Conservation (phyloP, 1,139 yeast genomes). For the Hansenula lynferdii region DNA sequence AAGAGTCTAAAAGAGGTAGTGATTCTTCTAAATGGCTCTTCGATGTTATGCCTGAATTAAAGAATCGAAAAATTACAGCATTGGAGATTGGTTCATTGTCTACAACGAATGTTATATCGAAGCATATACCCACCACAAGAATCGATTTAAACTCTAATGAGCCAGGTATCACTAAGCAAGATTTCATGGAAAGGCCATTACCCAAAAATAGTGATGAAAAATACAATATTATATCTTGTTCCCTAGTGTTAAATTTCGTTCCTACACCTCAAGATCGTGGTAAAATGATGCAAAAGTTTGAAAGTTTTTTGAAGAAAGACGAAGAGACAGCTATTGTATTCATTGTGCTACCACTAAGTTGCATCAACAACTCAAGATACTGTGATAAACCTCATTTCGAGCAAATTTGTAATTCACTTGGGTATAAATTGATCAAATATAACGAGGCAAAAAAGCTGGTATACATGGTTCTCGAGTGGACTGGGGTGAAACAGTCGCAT, state of each 20-base stretch:
- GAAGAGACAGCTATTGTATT: slow-evolving; percentile 39
- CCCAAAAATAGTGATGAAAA: slow-evolving; percentile 41
- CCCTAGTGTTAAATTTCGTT: slow-evolving; percentile 84
- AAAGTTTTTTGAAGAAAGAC: slow-evolving; percentile 44
- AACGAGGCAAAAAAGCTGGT: slow-evolving; percentile 72
- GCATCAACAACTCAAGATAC: slow-evolving; percentile 78
- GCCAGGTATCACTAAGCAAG: slow-evolving; percentile 65
- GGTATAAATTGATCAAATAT: slow-evolving; percentile 43
- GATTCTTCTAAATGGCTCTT: slow-evolving; percentile 86
- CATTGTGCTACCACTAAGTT: slow-evolving; percentile 84
- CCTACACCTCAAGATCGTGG: slow-evolving; percentile 71
- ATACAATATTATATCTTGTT: slow-evolving; percentile 72
- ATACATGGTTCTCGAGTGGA: slow-evolving; percentile 64
- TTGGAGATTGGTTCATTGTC: slow-evolving; percentile 83
- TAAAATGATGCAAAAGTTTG: slow-evolving; percentile 62
- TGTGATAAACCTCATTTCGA: slow-evolving; percentile 42
- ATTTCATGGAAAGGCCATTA: slow-evolving; percentile 74
- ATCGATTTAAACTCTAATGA: slow-evolving; percentile 85
- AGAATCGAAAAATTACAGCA: slow-evolving; percentile 32
- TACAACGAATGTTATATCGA: slow-evolving; percentile 62
- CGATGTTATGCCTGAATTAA: slow-evolving; percentile 27
- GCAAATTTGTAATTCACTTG: slow-evolving; percentile 49
- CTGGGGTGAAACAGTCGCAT: slow-evolving; percentile 24
- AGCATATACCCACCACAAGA: slow-evolving; percentile 32
- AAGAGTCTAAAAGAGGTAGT: slow-evolving; percentile 72